Evolutionary conservation across 495 filamentous ascomycete genomes (phyloP).

Genomic region (Tuber calosporum): DNA sequence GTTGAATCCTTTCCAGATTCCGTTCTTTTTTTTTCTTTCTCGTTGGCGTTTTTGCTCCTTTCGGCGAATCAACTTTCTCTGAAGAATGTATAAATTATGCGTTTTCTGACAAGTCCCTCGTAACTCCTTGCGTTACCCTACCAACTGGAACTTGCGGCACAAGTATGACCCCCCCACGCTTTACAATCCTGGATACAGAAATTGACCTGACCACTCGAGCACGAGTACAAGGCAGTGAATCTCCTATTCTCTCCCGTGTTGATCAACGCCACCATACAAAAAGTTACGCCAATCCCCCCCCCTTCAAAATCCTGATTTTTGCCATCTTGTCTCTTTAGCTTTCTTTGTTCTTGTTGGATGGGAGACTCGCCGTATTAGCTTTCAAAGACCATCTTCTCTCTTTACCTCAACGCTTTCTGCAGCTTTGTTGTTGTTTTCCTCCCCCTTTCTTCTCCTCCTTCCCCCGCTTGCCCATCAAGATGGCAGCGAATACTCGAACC

Average conservation of each 20-base stretch:
- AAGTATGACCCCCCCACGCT: background rate
- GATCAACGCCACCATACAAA: slow-evolving; percentile 1
- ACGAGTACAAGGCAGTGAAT: background rate
- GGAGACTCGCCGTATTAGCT: slow-evolving; percentile 12
- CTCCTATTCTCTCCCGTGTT: background rate
- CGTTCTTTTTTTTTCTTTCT: no score
- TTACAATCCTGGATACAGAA: background rate
- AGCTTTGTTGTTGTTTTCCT: background rate
- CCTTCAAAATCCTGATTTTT: slow-evolving; percentile 1
- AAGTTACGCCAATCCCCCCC: background rate
- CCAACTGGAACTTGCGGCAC: background rate
- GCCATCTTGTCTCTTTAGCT: slow-evolving; percentile 7
- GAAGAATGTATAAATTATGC: no score
- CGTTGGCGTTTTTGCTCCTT: background rate
- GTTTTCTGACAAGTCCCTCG: background rate
- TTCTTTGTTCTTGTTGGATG: slow-evolving; percentile 17
- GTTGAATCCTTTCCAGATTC: background rate
- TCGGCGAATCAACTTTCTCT: background rate
- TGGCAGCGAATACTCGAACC: slow-evolving; percentile 42
- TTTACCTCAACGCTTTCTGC: background rate
- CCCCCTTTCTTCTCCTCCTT: background rate
- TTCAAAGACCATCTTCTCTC: background rate
- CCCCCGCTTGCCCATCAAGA: slow-evolving; percentile 15
- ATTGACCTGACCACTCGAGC: background rate
- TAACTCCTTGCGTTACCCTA: background rate